Evolutionary conservation across 768 basidiomycete genomes (phyloP).

Genomic region (Amyloporia xantha): DNA sequence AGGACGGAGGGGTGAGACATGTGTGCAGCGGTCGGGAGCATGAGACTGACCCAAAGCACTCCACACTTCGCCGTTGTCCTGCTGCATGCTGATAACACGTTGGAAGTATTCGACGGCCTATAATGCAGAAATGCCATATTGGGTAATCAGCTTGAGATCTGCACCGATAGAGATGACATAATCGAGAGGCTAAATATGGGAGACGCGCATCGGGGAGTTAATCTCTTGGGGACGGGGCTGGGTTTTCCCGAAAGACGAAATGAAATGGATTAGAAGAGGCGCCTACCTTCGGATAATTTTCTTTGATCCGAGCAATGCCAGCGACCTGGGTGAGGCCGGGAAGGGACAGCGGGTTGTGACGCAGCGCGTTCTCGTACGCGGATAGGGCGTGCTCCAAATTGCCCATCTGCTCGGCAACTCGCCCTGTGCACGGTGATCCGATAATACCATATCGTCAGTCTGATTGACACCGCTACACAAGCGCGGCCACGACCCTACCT

Average conservation of each 20-base stretch:
- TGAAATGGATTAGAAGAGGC: constrained; percentile 4
- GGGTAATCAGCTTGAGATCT: constrained; percentile 10
- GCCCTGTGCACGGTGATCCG: constrained; percentile 48
- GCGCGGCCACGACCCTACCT: constrained; percentile 41
- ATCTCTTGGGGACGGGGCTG: constrained; percentile 5
- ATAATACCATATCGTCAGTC: constrained; percentile 17
- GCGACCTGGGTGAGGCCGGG: constrained; percentile 91
- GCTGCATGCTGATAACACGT: constrained; percentile 80
- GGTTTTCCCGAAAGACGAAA: constrained; percentile 2
- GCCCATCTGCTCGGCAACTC: constrained; percentile 92
- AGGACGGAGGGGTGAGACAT: neutral
- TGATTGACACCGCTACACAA: constrained; percentile 12
- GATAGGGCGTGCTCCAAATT: constrained; percentile 89
- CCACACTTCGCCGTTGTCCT: constrained; percentile 99
- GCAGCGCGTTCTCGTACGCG: constrained; percentile 92
- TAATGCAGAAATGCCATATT: constrained; percentile 12
- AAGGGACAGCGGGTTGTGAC: constrained; percentile 90
- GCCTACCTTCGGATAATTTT: constrained; percentile 86
- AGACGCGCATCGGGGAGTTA: constrained; percentile 3
- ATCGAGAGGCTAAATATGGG: constrained; percentile 4
- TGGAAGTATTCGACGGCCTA: constrained; percentile 97
- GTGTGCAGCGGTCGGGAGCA: constrained; percentile 12
- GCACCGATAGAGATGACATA: constrained; percentile 7
- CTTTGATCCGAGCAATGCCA: constrained; percentile 93
- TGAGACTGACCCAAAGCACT: constrained; percentile 73